Conservation (phyloP, 768 basidiomycete species). For the Podaxis rugospora region DNA sequence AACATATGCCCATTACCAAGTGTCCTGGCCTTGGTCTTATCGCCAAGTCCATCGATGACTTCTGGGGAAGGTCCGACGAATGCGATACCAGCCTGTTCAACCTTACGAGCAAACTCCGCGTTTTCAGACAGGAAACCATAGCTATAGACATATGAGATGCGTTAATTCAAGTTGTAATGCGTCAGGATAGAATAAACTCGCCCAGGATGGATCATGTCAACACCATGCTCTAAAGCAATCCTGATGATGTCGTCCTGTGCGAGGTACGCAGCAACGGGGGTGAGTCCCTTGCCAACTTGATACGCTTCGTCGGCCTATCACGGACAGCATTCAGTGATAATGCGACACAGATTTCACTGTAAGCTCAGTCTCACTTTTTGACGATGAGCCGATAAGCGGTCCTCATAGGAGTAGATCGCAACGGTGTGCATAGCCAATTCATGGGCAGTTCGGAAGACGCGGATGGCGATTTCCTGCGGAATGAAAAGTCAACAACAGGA, state of each 20-base stretch:
- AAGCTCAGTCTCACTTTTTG: slow-evolving; percentile 68
- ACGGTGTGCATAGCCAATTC: slow-evolving; percentile 99
- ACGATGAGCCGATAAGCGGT: slow-evolving; percentile 93
- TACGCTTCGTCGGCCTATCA: slow-evolving; percentile 94
- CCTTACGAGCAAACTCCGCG: slow-evolving; percentile 94
- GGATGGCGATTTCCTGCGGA: slow-evolving; percentile 92
- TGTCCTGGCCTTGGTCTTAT: slow-evolving; percentile 96
- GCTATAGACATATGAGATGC: slow-evolving; percentile 32
- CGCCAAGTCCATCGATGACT: slow-evolving; percentile 95
- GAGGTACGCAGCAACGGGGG: slow-evolving; percentile 95
- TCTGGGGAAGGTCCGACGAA: slow-evolving; percentile 96
- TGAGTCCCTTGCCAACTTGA: slow-evolving; percentile 93
- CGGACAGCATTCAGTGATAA: slow-evolving; percentile 24
- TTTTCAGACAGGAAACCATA: slow-evolving; percentile 99
- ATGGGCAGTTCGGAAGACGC: slow-evolving; percentile 97
- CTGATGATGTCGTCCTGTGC: slow-evolving; percentile 97
- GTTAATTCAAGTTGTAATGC: not conserved
- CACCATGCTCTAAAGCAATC: slow-evolving; percentile 95
- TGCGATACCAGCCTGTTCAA: slow-evolving; percentile 94
- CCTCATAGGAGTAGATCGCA: slow-evolving; percentile 97
- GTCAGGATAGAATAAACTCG: slow-evolving; percentile 28
- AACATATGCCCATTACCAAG: slow-evolving; percentile 47
- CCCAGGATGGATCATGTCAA: slow-evolving; percentile 99
- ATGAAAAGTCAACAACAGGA: slow-evolving; percentile 12
- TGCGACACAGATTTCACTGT: slow-evolving; percentile 9